Percentiles rank a stretch among this genome's conserved stretches.
These are phyloP conservation scores for Tetrapisispora taiwanensis DNA, from an alignment of 805 yeast species.

Conservation along the genomic window DNA sequence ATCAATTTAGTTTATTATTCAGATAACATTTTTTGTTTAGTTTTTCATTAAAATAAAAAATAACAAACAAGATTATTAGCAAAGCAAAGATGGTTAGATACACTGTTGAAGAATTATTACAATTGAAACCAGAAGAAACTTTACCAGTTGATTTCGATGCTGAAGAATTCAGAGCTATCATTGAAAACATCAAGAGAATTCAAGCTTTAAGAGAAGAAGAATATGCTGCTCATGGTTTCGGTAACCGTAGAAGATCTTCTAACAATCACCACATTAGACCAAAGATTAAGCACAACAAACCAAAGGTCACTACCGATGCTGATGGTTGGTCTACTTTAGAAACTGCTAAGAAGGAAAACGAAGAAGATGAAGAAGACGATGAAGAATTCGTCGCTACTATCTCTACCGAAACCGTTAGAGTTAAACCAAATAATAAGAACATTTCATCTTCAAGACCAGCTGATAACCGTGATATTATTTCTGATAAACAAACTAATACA, in stretches of 20 bases:
- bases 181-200: conserved; percentile 52
- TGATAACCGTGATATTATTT: conserved; percentile 59
- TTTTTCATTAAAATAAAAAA: no score
- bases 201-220: conserved; percentile 30
- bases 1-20: no score
- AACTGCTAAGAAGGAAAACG: conserved; percentile 17
- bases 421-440: conserved; percentile 64
- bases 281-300: conserved; percentile 47
- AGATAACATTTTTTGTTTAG: no score
- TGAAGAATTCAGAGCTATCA: conserved; percentile 52
- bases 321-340: conserved; percentile 78
- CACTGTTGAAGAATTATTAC: conserved; percentile 61
- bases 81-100: conserved; percentile 30
- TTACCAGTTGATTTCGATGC: conserved; percentile 56
- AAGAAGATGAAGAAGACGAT: conserved; percentile 31
- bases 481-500: conserved; percentile 53
- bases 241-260: conserved; percentile 57
- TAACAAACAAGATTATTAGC: no score
- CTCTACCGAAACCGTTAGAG: conserved; percentile 40
- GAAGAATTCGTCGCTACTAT: conserved; percentile 26
- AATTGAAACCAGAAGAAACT: conserved; percentile 45
- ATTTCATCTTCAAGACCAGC: conserved; percentile 66
- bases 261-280: conserved; percentile 38
- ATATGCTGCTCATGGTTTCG: conserved; percentile 29
- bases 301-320: conserved; percentile 47